phyloP scores from a whole-genome alignment of 495 filamentous ascomycete species.

The Aspergillus kassunensis region DNA sequence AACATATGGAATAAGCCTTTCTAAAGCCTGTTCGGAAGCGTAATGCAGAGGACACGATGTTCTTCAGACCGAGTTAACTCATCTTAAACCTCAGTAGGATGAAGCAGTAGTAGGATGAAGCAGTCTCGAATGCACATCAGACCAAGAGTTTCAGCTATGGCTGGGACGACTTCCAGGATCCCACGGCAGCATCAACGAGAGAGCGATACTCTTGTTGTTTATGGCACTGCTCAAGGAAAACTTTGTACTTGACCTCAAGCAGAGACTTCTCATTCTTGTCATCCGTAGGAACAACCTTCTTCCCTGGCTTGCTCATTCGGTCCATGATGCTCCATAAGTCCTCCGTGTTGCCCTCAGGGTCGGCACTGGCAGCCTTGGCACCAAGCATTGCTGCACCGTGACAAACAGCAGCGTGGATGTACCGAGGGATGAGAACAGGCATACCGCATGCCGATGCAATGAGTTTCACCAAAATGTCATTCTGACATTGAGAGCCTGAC shows the following conservation, averaged over 20 bases:
- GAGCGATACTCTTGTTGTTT: conserved; percentile 56
- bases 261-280: conserved; percentile 72
- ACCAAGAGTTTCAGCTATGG: too few relatives aligned
- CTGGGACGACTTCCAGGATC: conserved; percentile 29
- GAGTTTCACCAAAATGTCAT: conserved; percentile 82
- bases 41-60: too few relatives aligned
- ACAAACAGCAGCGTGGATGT: conserved; percentile 92
- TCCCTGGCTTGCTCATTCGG: conserved; percentile 92
- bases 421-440: conserved; percentile 87
- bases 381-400: conserved; percentile 97
- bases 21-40: too few relatives aligned
- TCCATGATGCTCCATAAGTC: conserved; percentile 95
- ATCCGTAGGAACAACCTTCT: conserved; percentile 65
- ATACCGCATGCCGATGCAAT: conserved; percentile 87
- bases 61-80: too few relatives aligned
- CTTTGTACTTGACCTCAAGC: conserved; percentile 77
- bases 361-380: conserved; percentile 83
- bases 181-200: conserved; percentile 60
- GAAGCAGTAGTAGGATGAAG: too few relatives aligned
- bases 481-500: conserved; percentile 96
- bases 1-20: too few relatives aligned
- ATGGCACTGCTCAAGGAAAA: conserved; percentile 62
- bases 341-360: conserved; percentile 73
- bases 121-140: too few relatives aligned
- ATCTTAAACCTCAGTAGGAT: too few relatives aligned